These are phyloP conservation scores for Ganoderma lucidum DNA, from an alignment of 1,284 basidiomycete species.

Conservation along the genomic window DNA sequence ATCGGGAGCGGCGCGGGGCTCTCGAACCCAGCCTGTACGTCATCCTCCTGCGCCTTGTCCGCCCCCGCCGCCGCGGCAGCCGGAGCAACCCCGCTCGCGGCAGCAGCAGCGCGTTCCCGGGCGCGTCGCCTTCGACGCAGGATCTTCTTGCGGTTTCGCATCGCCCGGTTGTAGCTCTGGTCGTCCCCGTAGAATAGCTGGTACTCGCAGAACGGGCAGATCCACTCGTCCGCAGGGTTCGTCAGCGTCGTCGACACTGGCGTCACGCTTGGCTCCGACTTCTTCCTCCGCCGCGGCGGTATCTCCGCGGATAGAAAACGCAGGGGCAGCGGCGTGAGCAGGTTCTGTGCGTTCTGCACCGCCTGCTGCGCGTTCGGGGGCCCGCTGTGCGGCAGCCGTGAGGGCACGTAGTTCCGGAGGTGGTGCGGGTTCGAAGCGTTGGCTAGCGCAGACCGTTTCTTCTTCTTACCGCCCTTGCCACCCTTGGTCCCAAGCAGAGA, in stretches of 20 bases:
- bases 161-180: slow-evolving; percentile 64
- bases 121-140: slow-evolving; percentile 77
- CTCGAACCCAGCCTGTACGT: slow-evolving; percentile 47
- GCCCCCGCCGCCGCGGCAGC: slow-evolving; percentile 37
- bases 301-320: slow-evolving; percentile 75
- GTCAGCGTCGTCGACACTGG: slow-evolving; percentile 51
- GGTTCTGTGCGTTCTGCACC: slow-evolving; percentile 52
- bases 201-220: slow-evolving; percentile 90
- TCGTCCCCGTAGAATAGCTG: slow-evolving; percentile 85
- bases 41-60: slow-evolving; percentile 46
- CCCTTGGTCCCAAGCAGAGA: slow-evolving; percentile 45
- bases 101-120: slow-evolving; percentile 74
- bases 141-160: slow-evolving; percentile 82
- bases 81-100: slow-evolving; percentile 43
- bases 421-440: slow-evolving; percentile 93
- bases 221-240: slow-evolving; percentile 83
- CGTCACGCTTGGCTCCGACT: slow-evolving; percentile 32
- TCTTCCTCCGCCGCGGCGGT: slow-evolving; percentile 57
- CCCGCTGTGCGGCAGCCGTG: slow-evolving; percentile 71
- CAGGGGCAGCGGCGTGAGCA: slow-evolving; percentile 65
- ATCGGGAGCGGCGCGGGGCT: slow-evolving; percentile 18
- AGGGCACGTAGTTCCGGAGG: slow-evolving; percentile 86
- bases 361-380: slow-evolving; percentile 49
- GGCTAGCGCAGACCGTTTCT: slow-evolving; percentile 85
- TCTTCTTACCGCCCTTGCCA: slow-evolving; percentile 71